phyloP scores from a whole-genome alignment of 768 basidiomycete species.

The Hemileccinum rubropunctum region DNA sequence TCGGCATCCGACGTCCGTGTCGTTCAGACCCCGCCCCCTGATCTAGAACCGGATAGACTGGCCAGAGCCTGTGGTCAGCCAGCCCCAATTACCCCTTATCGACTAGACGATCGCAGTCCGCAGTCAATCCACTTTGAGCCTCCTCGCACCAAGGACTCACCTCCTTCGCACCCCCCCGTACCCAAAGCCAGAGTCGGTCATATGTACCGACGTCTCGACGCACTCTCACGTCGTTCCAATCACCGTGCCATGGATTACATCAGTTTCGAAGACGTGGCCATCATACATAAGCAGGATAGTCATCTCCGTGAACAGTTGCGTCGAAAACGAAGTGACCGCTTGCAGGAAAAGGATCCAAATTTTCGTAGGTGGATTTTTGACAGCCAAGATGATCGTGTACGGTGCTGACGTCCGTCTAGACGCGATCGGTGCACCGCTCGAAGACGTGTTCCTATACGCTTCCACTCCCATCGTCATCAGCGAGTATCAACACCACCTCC shows the following conservation, averaged over 20 bases:
- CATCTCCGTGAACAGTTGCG: slow-evolving; percentile 25
- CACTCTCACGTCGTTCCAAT: slow-evolving; percentile 18
- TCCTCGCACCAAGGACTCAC: neutral
- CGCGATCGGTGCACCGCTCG: slow-evolving; percentile 36
- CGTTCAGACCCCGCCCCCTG: slow-evolving; percentile 20
- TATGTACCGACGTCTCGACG: slow-evolving; percentile 27
- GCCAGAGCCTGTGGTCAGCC: slow-evolving; percentile 30
- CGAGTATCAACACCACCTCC: slow-evolving; percentile 38
- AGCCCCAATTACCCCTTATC: slow-evolving; percentile 5
- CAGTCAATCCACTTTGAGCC: neutral
- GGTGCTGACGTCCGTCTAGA: slow-evolving; percentile 18
- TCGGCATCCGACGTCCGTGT: slow-evolving; percentile 24
- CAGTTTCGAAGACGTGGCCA: slow-evolving; percentile 21
- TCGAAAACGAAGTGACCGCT: slow-evolving; percentile 14
- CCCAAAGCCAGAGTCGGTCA: slow-evolving; percentile 20
- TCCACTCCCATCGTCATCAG: slow-evolving; percentile 33
- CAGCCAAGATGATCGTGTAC: neutral
- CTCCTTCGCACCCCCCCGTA: slow-evolving; percentile 4
- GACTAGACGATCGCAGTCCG: slow-evolving; percentile 3
- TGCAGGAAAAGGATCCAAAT: slow-evolving; percentile 20
- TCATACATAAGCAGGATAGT: slow-evolving; percentile 15
- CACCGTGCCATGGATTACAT: slow-evolving; percentile 29
- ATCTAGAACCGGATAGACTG: slow-evolving; percentile 29
- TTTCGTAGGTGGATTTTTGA: slow-evolving; percentile 24
- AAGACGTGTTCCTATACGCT: slow-evolving; percentile 32